Base-by-base conservation (phyloP, 768 basidiomycete species). In the Suillus bovinus region DNA sequence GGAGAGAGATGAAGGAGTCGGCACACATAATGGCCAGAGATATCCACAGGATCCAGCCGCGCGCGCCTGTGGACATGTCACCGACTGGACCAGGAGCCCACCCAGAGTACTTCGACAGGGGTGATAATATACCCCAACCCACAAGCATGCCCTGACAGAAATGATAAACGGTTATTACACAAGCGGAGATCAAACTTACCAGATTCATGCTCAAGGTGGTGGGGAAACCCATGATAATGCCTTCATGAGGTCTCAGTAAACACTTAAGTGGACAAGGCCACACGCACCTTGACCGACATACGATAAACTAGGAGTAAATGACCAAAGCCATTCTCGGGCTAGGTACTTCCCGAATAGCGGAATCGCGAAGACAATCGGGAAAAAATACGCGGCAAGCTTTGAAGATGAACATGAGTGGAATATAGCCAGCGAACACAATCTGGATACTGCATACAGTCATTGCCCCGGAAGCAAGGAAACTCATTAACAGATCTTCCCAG, bases 171-270 rank as follows among this genome's bases (percentile, higher is more conserved):
- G 63, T 29, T 61, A 58, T 58, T 54, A 17, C 7, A 7, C 36
- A 52, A n/a, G 53, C 67, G 36, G 61, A 16, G 42, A 46, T 64
- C 50, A 50, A 57, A 34, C 11, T 70, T 68, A 92, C 93, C 62
- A 94, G 74, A 67, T 89, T 96, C 96, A 99, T 98, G 71, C 91
- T 92, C 39, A 96, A 69, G 0, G 96, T 96, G 0, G 94, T 96
- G 0, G 94, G 91, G 69, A 96, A 93, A 5, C 96, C 96, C 96
- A 99, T 99, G 68, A 98, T 98, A 63, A 98, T 94, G 6, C 94
- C 92, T 89, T 58, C 2, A 60, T 38, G 39, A 34, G 36, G 55
- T n/a, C 17, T 59, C 27, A 60, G 59, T 57, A 27, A 59, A 54
- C 49, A 49, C 47, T 59, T 61, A 60, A 61, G 27, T 31, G 22